Evolutionary conservation across 305 asterid genomes (phyloP).

Genomic region (Striga hermonthica): DNA sequence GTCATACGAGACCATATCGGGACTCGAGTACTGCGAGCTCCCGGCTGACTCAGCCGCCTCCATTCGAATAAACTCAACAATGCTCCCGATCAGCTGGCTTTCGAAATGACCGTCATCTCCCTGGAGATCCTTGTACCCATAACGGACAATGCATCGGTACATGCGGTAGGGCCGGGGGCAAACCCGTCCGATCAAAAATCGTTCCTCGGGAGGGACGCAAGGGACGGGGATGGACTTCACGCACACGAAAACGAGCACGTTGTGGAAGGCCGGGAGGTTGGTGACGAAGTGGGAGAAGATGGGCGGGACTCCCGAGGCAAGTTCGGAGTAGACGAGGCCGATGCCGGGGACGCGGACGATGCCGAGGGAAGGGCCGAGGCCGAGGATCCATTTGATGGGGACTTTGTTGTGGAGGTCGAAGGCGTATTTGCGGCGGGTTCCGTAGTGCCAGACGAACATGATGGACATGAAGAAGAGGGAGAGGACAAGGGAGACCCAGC

Average conservation of each 20-base stretch:
- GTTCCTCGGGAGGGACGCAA: constrained; percentile 78
- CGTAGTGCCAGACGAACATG: constrained; percentile 96
- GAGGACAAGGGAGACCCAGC: constrained; percentile 86
- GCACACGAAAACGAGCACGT: constrained; percentile 91
- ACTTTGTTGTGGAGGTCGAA: constrained; percentile 91
- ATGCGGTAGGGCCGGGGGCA: constrained; percentile 92
- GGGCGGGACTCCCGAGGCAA: constrained; percentile 90
- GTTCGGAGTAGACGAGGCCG: constrained; percentile 89
- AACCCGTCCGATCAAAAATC: constrained; percentile 92
- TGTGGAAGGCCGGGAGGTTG: constrained; percentile 92
- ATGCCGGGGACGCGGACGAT: constrained; percentile 95
- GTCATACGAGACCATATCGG: constrained; percentile 70
- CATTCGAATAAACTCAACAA: constrained; percentile 95
- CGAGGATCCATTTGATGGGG: constrained; percentile 85
- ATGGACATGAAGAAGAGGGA: constrained; percentile 62
- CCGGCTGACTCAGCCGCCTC: constrained; percentile 72
- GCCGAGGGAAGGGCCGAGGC: constrained; percentile 93
- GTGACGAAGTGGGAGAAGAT: constrained; percentile 93
- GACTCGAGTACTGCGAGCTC: constrained; percentile 43
- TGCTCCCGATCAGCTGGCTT: constrained; percentile 75
- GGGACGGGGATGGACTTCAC: constrained; percentile 90
- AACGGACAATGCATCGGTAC: constrained; percentile 92
- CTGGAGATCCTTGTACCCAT: constrained; percentile 95
- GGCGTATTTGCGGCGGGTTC: constrained; percentile 88
- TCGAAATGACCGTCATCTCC: constrained; percentile 83